A percentile compares a stretch with the other conserved stretches of the same genome.
phyloP scores from a whole-genome alignment of 371 early-diverging fungal species.

The Mortierella sp. region DNA sequence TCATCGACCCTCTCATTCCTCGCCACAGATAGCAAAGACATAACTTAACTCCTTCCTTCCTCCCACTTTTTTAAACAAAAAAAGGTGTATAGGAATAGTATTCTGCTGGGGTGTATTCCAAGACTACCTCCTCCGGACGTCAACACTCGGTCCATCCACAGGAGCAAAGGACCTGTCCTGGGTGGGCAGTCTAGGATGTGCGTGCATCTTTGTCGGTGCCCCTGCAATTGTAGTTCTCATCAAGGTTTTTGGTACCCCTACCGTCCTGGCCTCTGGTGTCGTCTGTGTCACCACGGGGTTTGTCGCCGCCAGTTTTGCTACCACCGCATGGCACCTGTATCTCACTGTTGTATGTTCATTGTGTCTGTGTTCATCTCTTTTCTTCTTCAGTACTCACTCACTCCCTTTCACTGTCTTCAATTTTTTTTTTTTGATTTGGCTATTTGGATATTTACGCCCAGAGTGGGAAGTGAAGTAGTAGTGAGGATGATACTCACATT shows the following conservation, averaged over 20 bases:
- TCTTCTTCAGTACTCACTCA: neutral
- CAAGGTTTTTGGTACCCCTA: neutral
- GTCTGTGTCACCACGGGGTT: conserved; percentile 14
- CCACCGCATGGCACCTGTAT: conserved; percentile 25
- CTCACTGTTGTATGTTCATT: conserved; percentile 16
- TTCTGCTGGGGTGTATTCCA: conserved; percentile 40
- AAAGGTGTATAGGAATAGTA: conserved; percentile 33
- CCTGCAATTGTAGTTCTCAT: conserved; percentile 22
- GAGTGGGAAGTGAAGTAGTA: neutral
- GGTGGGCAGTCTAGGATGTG: conserved; percentile 34
- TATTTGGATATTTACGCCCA: neutral
- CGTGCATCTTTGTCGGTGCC: conserved; percentile 26
- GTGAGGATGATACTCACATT: neutral
- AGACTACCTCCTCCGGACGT: conserved; percentile 23
- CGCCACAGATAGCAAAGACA: neutral
- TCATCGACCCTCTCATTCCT: neutral
- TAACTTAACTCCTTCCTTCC: neutral
- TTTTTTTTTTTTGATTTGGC: neutral
- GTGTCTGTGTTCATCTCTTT: neutral
- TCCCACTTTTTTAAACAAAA: neutral
- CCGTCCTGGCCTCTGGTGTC: conserved; percentile 16
- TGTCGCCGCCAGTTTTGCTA: conserved; percentile 24
- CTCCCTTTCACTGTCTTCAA: neutral
- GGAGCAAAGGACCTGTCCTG: conserved; percentile 17
- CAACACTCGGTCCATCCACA: conserved; percentile 17